These are phyloP conservation scores for Pyrenopolyporus hunteri DNA, from an alignment of 495 filamentous ascomycete genomes.

Conservation along the genomic window DNA sequence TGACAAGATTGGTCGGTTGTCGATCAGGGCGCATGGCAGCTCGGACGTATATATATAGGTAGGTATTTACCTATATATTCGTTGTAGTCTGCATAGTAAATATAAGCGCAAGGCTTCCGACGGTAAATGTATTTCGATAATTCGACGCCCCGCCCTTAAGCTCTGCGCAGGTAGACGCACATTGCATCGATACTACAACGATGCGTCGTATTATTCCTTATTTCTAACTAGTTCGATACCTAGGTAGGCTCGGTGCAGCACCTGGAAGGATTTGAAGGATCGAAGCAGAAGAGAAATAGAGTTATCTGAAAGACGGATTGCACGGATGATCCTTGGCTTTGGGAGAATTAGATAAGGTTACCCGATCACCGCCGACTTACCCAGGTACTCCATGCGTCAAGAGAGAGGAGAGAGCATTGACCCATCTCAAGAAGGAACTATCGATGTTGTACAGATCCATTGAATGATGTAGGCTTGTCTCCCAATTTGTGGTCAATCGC, in stretches of 20 bases:
- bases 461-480: not conserved
- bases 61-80: too few species aligned
- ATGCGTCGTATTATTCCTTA: not conserved
- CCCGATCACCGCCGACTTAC: slow-evolving; percentile 3
- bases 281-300: not conserved
- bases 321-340: slow-evolving; percentile 20
- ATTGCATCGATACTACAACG: not conserved
- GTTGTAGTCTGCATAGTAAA: too few species aligned
- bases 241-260: too few species aligned
- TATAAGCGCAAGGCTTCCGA: not conserved
- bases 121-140: not conserved
- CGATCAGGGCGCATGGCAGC: too few species aligned
- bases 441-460: slow-evolving; percentile 26
- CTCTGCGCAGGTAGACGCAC: too few species aligned
- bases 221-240: too few species aligned
- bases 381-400: not conserved
- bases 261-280: too few species aligned
- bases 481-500: slow-evolving; percentile 4
- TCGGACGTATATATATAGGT: too few species aligned
- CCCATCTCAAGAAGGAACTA: not conserved
- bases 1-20: too few species aligned
- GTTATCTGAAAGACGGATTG: slow-evolving; percentile 3
- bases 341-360: slow-evolving; percentile 22
- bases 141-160: too few species aligned
- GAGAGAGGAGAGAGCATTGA: not conserved